Evolutionary conservation across 768 basidiomycete species (phyloP), one percentile per base, ranked within the genome.

Genomic region (Collybia sp.): DNA sequence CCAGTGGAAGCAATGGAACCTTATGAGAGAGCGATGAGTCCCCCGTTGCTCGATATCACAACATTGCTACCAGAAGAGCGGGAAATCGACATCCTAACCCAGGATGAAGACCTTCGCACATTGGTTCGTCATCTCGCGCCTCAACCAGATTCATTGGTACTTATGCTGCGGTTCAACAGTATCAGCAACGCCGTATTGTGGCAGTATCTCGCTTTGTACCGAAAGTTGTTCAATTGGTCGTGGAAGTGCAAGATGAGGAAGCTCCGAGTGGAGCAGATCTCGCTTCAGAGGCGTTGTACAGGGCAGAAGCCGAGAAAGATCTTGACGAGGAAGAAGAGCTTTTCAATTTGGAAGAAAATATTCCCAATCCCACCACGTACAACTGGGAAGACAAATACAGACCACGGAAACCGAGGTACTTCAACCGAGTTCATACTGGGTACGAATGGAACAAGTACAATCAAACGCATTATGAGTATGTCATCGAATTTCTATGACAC

Each of bases 381-480:
- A 91, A 91, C 56, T 98, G 95, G 96, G 93, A 95, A 69, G 96
- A 99, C 73, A 95, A 97, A 63, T 98, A 95, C 58, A 76, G 96
- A 33, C 95, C 96, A 25, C 78, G 96, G 31, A 99, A 98, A 64
- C 96, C 96, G 38, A 77, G 94, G 51, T 99, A 97, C 72, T 97
- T 98, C 72, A 99, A 99, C 61, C 85, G 96, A 47, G 96, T 98
- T 18, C 93, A 98, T 59, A 99, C 96, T 25, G 96, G 96, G 19
- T 99, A 95, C 61, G 96, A 99, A 63, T 99, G 96, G 96, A 98
- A 95, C 74, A 98, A 97, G 72, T 99, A 98, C 66, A 98, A 98
- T 64, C 95, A 98, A 64, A 98, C 96, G 3, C 96, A 98, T 69
- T 99, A 98, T 65, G 96, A 97, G 92, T 95, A 71, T 53, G 89